A percentile compares a stretch with the other conserved stretches of the same genome.
These are phyloP conservation scores for Conticribra weissflogii DNA, from an alignment of 108 stramenopile species.

Conservation along the genomic window DNA sequence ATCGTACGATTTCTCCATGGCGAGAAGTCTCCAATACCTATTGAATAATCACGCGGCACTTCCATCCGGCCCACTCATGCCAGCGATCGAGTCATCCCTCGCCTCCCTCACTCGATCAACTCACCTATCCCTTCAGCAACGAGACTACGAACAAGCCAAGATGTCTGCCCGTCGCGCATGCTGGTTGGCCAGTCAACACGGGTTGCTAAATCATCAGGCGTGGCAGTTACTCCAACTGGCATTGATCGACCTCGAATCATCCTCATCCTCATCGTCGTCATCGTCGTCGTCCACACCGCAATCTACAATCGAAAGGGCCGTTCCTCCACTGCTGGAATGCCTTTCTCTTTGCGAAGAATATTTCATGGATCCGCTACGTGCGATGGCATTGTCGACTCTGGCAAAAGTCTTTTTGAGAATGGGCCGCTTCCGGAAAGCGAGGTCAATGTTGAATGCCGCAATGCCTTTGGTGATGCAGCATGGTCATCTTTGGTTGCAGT, in stretches of 20 bases:
- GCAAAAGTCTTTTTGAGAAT: slow-evolving; percentile 63
- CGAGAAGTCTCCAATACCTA: slow-evolving; percentile 26
- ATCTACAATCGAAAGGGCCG: slow-evolving; percentile 36
- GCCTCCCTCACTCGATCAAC: slow-evolving; percentile 24
- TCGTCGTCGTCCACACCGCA: slow-evolving; percentile 28
- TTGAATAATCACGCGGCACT: slow-evolving; percentile 38
- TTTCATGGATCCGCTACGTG: slow-evolving; percentile 79
- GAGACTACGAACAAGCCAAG: slow-evolving; percentile 33
- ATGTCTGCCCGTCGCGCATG: slow-evolving; percentile 22
- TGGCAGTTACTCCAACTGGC: slow-evolving; percentile 63
- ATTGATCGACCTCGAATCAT: slow-evolving; percentile 57
- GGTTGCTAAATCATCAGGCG: slow-evolving; percentile 46
- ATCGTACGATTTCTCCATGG: slow-evolving; percentile 35
- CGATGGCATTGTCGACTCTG: slow-evolving; percentile 64
- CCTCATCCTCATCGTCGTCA: slow-evolving; percentile 25
- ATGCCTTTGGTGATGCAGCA: slow-evolving; percentile 69
- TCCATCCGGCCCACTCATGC: slow-evolving; percentile 13
- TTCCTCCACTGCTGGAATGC: slow-evolving; percentile 70
- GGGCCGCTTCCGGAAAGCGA: slow-evolving; percentile 56
- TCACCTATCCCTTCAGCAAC: slow-evolving; percentile 25
- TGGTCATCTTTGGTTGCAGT: slow-evolving; percentile 69
- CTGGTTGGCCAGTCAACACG: slow-evolving; percentile 38
- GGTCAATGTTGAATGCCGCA: slow-evolving; percentile 62
- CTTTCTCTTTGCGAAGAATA: slow-evolving; percentile 57
- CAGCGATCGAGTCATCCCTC: slow-evolving; percentile 31